Base-by-base conservation (phyloP, 495 filamentous ascomycete genomes). In the Umbilicaria muhlenbergii region DNA sequence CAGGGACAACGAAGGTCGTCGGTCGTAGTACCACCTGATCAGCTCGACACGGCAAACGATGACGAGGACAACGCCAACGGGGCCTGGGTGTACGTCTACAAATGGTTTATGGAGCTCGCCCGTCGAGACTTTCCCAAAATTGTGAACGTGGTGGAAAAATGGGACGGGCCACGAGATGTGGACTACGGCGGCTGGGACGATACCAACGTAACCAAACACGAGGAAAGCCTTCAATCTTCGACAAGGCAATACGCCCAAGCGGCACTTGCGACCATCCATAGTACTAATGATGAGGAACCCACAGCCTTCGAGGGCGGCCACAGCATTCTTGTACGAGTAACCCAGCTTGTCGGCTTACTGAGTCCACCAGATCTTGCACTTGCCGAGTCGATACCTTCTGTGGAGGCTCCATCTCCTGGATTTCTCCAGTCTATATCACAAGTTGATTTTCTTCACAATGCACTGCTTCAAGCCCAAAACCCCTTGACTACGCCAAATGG, bases 91-190 rank as follows among this genome's bases (percentile, higher is more conserved):
- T 68, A 73, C 46, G 76, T 88, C 11, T 82, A 89, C 44, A 66
- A 78, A 46, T 94, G 87, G 87, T 64, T 94, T n/a, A 66, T 86
- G 6, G 68, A 71, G 5, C 76, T 70, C 24, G 77, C 76, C 47
- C 45, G 66, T 15, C 59, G 64, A 21, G 68, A 74, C 17, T 55
- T 60, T 35, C 50, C 61, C 12, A 60, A 55, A 43, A 75, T 76
- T 24, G 71, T 80, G 3, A 66, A 61, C 40, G 78, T 75, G 10
- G 68, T 87, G 46, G 65, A 71, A 38, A 71, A 81, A 41, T 95
- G 87, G 87, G 73, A 79, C 52, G 87, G 87, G 0, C 86, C 87
- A 3, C 63, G 64, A 38, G 86, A 93, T 62, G 68, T 84, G 17
- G 87, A 93, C 51, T 55, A 87, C 35, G 86, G 80, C 14, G 82